These are phyloP conservation scores for Rauvolfia tetraphylla DNA, from an alignment of 257 asterid species.

Conservation along the genomic window DNA sequence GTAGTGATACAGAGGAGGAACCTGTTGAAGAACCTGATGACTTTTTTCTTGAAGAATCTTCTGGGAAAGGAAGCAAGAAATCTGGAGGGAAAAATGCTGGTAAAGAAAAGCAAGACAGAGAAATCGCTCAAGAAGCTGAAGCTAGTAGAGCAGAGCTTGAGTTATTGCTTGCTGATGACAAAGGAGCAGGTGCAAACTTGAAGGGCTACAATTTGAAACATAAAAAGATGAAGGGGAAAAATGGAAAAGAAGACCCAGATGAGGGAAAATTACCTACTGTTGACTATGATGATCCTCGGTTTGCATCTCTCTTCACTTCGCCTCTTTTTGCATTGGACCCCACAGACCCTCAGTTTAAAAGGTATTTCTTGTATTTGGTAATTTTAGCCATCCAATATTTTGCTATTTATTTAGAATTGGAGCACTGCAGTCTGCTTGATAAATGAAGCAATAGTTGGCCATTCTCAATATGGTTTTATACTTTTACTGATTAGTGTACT, in stretches of 20 bases:
- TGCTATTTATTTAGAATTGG: not conserved
- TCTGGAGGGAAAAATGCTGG: conserved; percentile 24
- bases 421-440: not conserved
- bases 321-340: conserved; percentile 83
- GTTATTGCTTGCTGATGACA: conserved; percentile 72
- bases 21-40: conserved; percentile 58
- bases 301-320: conserved; percentile 52
- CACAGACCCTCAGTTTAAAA: conserved; percentile 92
- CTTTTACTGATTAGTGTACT: not conserved
- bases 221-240: conserved; percentile 62
- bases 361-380: conserved; percentile 37
- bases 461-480: not conserved
- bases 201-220: conserved; percentile 82
- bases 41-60: conserved; percentile 65
- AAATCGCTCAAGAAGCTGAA: conserved; percentile 46
- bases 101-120: conserved; percentile 31
- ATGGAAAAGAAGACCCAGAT: conserved; percentile 46
- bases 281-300: conserved; percentile 73
- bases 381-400: not conserved
- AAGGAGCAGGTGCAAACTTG: conserved; percentile 43
- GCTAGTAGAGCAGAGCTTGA: conserved; percentile 89
- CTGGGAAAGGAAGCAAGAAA: conserved; percentile 26
- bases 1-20: conserved; percentile 47
- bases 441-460: not conserved
- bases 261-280: conserved; percentile 61